phyloP scores from a whole-genome alignment of 225 moss, liverwort and hornwort genomes.

The Sphagnum contortum region DNA sequence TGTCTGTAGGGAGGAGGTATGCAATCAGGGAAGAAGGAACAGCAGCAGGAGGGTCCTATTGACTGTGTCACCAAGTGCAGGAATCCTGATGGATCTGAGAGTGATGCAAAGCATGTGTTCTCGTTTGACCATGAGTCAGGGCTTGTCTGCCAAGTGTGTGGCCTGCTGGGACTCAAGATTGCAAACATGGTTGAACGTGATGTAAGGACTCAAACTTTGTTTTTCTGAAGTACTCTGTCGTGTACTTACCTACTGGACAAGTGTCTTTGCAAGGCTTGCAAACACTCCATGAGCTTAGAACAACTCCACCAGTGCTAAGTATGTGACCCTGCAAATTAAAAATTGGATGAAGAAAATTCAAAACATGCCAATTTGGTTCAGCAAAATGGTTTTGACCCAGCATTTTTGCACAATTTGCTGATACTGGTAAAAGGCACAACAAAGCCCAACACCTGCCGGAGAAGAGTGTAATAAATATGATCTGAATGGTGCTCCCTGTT shows the following conservation, averaged over 20 bases:
- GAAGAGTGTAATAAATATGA: too few species aligned
- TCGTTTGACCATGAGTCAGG: conserved; percentile 35
- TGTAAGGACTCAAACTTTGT: conserved; percentile 36
- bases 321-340: neutral
- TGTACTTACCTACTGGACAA: neutral
- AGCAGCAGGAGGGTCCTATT: conserved; percentile 11
- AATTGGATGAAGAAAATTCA: conserved; percentile 12
- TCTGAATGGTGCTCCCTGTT: too few species aligned
- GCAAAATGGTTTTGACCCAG: neutral
- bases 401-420: too few species aligned
- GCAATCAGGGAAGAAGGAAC: conserved; percentile 3
- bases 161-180: conserved; percentile 33
- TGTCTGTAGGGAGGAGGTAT: conserved; percentile 22
- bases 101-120: conserved; percentile 25
- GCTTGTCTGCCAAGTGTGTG: conserved; percentile 41
- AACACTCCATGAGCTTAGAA: neutral
- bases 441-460: too few species aligned
- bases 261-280: conserved; percentile 3
- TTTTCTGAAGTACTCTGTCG: conserved; percentile 8
- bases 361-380: conserved; percentile 4
- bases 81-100: conserved; percentile 19
- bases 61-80: conserved; percentile 13
- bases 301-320: too few species aligned
- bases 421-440: too few species aligned
- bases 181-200: conserved; percentile 42